Evolutionary conservation across 164 flowering plant species (phyloP).

Genomic region (Berberis thunbergii): DNA sequence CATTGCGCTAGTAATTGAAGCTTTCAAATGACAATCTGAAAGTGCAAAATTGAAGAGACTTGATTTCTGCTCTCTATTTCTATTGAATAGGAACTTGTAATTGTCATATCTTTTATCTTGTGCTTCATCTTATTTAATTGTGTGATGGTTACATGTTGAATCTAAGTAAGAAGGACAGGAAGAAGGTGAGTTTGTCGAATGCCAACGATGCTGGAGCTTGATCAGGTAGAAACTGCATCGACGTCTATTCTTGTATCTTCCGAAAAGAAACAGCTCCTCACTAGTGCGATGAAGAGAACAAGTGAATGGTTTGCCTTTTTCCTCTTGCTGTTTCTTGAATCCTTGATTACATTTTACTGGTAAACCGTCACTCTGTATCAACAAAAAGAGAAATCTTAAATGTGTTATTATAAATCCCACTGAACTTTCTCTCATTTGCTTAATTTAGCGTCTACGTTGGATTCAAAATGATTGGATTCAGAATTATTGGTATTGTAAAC

Average conservation of each 20-base stretch:
- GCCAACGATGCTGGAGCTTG: slow-evolving; percentile 36
- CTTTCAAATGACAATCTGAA: too few species aligned
- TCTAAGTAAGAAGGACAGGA: slow-evolving; percentile 10
- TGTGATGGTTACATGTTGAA: background rate
- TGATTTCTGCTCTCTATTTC: background rate
- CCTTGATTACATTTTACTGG: background rate
- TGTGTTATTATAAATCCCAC: background rate
- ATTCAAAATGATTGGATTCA: background rate
- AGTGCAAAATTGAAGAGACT: too few species aligned
- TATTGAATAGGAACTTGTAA: too few species aligned
- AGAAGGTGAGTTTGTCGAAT: slow-evolving; percentile 14
- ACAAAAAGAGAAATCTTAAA: too few species aligned
- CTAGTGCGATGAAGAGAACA: slow-evolving; percentile 78
- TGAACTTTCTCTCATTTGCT: background rate
- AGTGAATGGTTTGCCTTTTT: slow-evolving; percentile 58
- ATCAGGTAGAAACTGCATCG: slow-evolving; percentile 21
- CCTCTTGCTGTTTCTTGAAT: slow-evolving; percentile 5
- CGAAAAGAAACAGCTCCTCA: slow-evolving; percentile 52
- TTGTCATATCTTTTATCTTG: too few species aligned
- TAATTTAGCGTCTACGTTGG: background rate
- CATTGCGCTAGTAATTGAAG: background rate
- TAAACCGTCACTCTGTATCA: too few species aligned
- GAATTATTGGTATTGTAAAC: background rate
- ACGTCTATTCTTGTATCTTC: slow-evolving; percentile 27
- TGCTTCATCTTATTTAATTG: background rate